Evolutionary conservation across 202 grass and related monocot species (phyloP), one percentile per base, ranked within the genome.

Genomic region (Panicum virgatum): DNA sequence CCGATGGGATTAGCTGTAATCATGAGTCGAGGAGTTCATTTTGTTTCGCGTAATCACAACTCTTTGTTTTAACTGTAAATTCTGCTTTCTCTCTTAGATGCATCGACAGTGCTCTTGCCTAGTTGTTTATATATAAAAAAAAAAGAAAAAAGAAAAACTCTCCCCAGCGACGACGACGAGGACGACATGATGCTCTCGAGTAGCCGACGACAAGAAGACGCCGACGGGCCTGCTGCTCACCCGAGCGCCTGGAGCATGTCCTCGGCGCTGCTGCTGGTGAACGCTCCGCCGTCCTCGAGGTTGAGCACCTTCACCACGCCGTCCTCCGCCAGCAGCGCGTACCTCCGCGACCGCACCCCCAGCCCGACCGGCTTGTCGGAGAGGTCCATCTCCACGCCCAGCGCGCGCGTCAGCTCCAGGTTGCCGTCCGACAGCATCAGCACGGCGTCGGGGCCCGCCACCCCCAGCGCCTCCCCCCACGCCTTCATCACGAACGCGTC

Each of bases 401-500:
- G 52, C 20, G 93, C 93, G 66, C 77, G 72, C 2, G 93, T 85
- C 12, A 96, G 87, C 38, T 96, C 88, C 12, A 83, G 83, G 77
- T 93, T 93, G 1, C 93, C 93, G 48, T 96, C 93, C 7, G 93
- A 89, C 20, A 96, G 88, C 27, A 96, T 73, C 83, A 91, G n/a
- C 39, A 96, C 87, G 60, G 79, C 61, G 86, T 77, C 88, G 77
- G 87, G 90, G 18, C n/a, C n/a, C n/a, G n/a, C n/a, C n/a, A 93
- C 29, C 30, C 82, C 87, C 0, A 96, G 90, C 83, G 67, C 72
- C 72, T 96, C 88, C 90, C 89, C 89, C 93, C 93, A 96, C 11
- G 90, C 90, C 47, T 72, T 81, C 90, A 96, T 89, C 56, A 96
- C 93, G 80, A 96, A 96, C 3, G 88, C 88, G 78, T 96, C 93